A percentile compares a stretch with the other conserved stretches of the same genome.
These are phyloP conservation scores for Trichoderma virens DNA, from an alignment of 495 filamentous ascomycete species.

Conservation along the genomic window DNA sequence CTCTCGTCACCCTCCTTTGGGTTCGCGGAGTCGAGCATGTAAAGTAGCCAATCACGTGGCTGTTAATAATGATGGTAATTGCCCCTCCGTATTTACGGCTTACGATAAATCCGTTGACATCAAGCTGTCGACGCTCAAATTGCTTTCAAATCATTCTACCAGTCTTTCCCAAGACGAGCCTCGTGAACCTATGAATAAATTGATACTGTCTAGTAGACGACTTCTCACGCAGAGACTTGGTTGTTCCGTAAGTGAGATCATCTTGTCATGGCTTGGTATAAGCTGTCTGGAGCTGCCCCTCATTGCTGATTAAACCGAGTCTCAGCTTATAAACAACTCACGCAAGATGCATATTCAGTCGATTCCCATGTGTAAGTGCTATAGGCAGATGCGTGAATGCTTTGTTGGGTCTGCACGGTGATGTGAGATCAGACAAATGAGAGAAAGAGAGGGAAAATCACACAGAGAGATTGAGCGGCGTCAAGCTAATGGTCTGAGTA, in stretches of 20 bases:
- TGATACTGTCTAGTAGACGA: not conserved
- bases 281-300: not conserved
- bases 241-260: not conserved
- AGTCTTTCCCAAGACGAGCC: not conserved
- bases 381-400: not conserved
- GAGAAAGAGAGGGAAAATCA: too few species aligned
- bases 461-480: too few species aligned
- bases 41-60: constrained; percentile 4
- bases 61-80: not conserved
- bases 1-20: constrained; percentile 10
- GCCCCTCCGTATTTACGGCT: not conserved
- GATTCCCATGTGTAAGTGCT: constrained; percentile 91
- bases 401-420: not conserved
- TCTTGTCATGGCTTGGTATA: not conserved
- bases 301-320: not conserved
- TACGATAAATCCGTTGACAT: not conserved
- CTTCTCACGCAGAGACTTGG: not conserved
- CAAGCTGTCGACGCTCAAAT: too few species aligned
- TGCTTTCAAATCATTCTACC: too few species aligned
- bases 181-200: not conserved
- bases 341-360: constrained; percentile 88
- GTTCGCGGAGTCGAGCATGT: not conserved
- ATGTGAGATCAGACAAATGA: too few species aligned
- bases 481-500: constrained; percentile 23
- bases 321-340: constrained; percentile 23